Evolutionary conservation across 2,329 filamentous ascomycete species (phyloP).

Genomic region (Eutypella sp.): DNA sequence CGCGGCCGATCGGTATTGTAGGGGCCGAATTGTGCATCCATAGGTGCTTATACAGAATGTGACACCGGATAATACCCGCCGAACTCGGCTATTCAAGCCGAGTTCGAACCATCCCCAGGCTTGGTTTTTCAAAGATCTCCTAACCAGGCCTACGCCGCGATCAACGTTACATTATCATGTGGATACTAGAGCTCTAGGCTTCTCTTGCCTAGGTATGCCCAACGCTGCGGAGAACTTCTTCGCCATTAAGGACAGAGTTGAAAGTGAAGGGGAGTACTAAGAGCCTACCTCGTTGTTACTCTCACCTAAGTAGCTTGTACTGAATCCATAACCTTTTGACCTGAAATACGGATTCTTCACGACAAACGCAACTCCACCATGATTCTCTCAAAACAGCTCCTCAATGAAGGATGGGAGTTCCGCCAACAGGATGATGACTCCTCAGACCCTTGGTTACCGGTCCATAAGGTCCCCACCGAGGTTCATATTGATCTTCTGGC

Average conservation of each 20-base stretch:
- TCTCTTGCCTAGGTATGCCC: too few relatives aligned
- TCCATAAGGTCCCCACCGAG: slow-evolving; percentile 29
- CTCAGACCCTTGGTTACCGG: slow-evolving; percentile 27
- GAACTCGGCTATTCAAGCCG: neutral
- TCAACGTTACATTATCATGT: too few relatives aligned
- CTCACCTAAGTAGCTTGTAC: too few relatives aligned
- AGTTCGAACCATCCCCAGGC: neutral
- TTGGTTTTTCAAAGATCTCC: too few relatives aligned
- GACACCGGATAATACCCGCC: neutral
- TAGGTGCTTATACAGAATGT: neutral
- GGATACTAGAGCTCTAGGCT: too few relatives aligned
- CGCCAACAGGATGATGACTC: slow-evolving; percentile 9
- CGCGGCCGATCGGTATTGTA: neutral
- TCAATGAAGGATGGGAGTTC: slow-evolving; percentile 18
- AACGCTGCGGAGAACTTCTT: too few relatives aligned
- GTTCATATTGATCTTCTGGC: slow-evolving; percentile 34
- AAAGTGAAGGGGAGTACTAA: too few relatives aligned
- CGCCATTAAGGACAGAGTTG: too few relatives aligned
- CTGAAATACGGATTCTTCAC: too few relatives aligned
- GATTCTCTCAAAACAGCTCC: slow-evolving; percentile 13
- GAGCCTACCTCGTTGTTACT: too few relatives aligned
- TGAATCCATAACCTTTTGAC: too few relatives aligned
- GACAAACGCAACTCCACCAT: slow-evolving; percentile 10
- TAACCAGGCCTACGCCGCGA: too few relatives aligned
- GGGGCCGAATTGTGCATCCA: neutral